Evolutionary conservation across 768 basidiomycete species (phyloP).

Genomic region (Rhizopogon vesiculosus): DNA sequence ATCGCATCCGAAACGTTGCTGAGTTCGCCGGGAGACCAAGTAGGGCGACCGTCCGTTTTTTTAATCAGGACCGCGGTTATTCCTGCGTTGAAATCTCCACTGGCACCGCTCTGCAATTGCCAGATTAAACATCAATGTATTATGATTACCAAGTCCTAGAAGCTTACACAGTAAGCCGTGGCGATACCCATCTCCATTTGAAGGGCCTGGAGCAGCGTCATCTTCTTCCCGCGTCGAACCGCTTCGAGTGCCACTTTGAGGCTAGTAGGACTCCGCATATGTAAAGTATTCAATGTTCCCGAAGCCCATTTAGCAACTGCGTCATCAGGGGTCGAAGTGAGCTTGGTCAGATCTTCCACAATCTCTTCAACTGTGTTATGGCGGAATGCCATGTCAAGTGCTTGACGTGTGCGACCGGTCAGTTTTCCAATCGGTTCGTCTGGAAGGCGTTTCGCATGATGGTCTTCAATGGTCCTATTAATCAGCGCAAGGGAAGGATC

Average conservation of each 20-base stretch:
- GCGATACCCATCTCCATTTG: conserved; percentile 88
- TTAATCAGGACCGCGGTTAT: conserved; percentile 64
- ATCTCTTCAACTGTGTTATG: conserved; percentile 71
- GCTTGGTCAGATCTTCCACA: conserved; percentile 43
- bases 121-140: conserved; percentile 6
- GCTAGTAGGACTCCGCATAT: conserved; percentile 83
- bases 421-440: conserved; percentile 51
- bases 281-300: conserved; percentile 57
- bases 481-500: conserved; percentile 40
- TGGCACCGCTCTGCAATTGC: conserved; percentile 57
- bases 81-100: conserved; percentile 80
- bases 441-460: conserved; percentile 50
- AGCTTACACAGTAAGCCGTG: conserved; percentile 82
- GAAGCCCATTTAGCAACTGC: conserved; percentile 70
- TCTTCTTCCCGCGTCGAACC: conserved; percentile 61
- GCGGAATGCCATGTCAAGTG: conserved; percentile 77
- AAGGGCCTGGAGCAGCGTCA: conserved; percentile 62
- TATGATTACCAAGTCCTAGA: conserved; percentile 5
- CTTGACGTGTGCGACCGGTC: conserved; percentile 60
- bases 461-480: conserved; percentile 67
- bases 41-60: conserved; percentile 47
- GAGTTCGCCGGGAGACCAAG: conserved; percentile 68
- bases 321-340: conserved; percentile 35
- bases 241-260: conserved; percentile 85
- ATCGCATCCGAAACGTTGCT: conserved; percentile 58